A percentile compares a stretch with the other conserved stretches of the same genome.
These are phyloP conservation scores for Dendrobium officinale DNA, from an alignment of 106 monocot species.

Conservation along the genomic window DNA sequence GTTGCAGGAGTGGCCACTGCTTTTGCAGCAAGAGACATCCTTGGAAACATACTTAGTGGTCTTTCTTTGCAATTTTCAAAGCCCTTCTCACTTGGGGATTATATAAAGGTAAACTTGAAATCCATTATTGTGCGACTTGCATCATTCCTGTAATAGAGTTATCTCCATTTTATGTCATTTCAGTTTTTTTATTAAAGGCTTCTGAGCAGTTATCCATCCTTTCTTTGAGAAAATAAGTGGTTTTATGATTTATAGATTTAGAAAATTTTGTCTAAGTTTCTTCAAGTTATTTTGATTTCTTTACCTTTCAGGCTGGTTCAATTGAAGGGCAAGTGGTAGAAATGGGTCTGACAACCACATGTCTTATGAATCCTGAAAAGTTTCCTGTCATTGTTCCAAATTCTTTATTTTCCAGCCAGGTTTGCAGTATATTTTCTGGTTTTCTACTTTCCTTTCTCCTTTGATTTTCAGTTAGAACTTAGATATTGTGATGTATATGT, in stretches of 20 bases:
- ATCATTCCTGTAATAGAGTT: background rate
- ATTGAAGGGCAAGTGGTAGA: conserved; percentile 86
- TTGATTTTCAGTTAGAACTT: background rate
- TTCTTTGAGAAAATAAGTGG: background rate
- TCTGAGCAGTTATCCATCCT: background rate
- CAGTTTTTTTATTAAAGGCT: background rate
- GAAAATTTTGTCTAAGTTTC: background rate
- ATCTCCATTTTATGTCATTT: background rate
- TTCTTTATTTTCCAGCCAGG: conserved; percentile 93
- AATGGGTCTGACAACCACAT: conserved; percentile 81
- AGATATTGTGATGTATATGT: background rate
- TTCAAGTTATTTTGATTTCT: background rate
- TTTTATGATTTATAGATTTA: background rate
- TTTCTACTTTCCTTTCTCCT: background rate
- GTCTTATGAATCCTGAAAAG: conserved; percentile 74
- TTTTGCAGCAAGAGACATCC: conserved; percentile 90
- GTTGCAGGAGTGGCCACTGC: conserved; percentile 87
- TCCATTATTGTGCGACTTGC: background rate
- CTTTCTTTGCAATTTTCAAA: conserved; percentile 80
- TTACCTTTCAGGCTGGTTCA: conserved; percentile 65
- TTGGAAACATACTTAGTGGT: conserved; percentile 88
- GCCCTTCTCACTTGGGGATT: conserved; percentile 79
- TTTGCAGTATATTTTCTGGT: conserved; percentile 8
- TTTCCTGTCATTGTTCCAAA: conserved; percentile 91
- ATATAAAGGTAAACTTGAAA: conserved; percentile 55